Conservation (phyloP, 208 protist species). For the Crithidia bombi region DNA sequence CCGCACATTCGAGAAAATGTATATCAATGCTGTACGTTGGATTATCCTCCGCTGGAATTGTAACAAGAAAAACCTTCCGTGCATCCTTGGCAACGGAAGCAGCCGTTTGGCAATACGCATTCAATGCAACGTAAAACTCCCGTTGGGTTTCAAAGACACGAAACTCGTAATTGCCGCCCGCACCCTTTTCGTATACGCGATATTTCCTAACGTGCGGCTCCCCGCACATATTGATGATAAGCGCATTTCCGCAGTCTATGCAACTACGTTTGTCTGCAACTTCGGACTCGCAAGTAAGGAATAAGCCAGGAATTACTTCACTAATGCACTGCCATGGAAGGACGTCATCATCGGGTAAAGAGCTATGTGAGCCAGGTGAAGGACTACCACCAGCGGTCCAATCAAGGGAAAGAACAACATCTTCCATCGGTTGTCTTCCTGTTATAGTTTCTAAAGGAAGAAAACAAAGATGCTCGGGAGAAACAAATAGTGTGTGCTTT, state of each 20-base stretch:
- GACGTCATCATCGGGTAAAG: constrained; percentile 26
- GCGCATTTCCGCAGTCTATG: constrained; percentile 38
- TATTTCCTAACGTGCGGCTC: constrained; percentile 50
- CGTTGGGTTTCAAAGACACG: constrained; percentile 41
- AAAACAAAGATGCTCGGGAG: constrained; percentile 3
- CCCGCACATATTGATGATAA: constrained; percentile 81
- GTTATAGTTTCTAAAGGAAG: background rate
- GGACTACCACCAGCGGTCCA: constrained; percentile 40
- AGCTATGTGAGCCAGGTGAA: constrained; percentile 41
- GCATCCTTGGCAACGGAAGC: constrained; percentile 22
- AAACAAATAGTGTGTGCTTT: background rate
- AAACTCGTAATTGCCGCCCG: constrained; percentile 18
- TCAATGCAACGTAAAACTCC: constrained; percentile 52
- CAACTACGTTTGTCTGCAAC: constrained; percentile 44
- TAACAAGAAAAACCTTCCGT: constrained; percentile 71
- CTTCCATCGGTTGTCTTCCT: constrained; percentile 12
- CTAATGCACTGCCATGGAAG: constrained; percentile 68
- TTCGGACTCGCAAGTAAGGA: constrained; percentile 71
- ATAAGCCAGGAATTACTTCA: constrained; percentile 80
- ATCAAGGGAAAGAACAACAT: constrained; percentile 28
- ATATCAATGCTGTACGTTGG: constrained; percentile 74
- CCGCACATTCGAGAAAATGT: constrained; percentile 69
- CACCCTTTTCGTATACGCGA: constrained; percentile 50
- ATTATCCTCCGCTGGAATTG: constrained; percentile 66
- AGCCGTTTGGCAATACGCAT: constrained; percentile 39